These are phyloP conservation scores for Azolla pinnata DNA, from an alignment of 75 land plant species.

Conservation along the genomic window DNA sequence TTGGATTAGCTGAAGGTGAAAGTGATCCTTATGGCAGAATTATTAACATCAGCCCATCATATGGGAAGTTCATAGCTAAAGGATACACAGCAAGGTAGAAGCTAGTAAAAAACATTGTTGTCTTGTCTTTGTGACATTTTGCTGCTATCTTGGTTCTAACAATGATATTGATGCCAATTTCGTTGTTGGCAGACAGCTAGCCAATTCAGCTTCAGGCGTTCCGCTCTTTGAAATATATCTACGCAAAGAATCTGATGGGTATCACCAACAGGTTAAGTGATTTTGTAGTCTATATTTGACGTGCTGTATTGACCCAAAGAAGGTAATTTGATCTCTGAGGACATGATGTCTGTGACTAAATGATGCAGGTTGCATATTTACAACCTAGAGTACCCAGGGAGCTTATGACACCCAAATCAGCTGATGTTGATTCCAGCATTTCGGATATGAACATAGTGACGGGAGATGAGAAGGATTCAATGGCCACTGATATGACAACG, in stretches of 20 bases:
- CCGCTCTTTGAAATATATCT: conserved; percentile 89
- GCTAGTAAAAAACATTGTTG: too few relatives aligned
- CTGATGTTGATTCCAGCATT: conserved; percentile 14
- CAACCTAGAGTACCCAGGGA: conserved; percentile 25
- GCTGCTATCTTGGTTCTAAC: too few relatives aligned
- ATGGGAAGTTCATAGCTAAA: conserved; percentile 74
- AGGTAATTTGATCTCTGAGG: too few relatives aligned
- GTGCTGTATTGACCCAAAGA: too few relatives aligned
- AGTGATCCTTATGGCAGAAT: conserved; percentile 80
- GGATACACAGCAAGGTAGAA: conserved; percentile 88
- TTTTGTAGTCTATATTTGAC: too few relatives aligned
- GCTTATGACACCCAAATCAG: conserved; percentile 11
- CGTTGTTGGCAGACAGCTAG: conserved; percentile 61
- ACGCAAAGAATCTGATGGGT: conserved; percentile 47
- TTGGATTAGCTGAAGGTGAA: conserved; percentile 57
- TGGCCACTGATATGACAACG: conserved; percentile 15
- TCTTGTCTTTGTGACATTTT: too few relatives aligned
- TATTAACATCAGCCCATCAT: conserved; percentile 55
- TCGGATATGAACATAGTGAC: conserved; percentile 8
- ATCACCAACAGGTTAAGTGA: conserved; percentile 27
- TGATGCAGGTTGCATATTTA: conserved; percentile 60
- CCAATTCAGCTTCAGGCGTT: conserved; percentile 54
- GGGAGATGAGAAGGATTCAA: conserved; percentile 28
- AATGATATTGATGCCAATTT: neutral
- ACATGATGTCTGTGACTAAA: too few relatives aligned